Evolutionary conservation across 108 stramenopile genomes (phyloP).

Genomic region (Cyclotella cryptica): DNA sequence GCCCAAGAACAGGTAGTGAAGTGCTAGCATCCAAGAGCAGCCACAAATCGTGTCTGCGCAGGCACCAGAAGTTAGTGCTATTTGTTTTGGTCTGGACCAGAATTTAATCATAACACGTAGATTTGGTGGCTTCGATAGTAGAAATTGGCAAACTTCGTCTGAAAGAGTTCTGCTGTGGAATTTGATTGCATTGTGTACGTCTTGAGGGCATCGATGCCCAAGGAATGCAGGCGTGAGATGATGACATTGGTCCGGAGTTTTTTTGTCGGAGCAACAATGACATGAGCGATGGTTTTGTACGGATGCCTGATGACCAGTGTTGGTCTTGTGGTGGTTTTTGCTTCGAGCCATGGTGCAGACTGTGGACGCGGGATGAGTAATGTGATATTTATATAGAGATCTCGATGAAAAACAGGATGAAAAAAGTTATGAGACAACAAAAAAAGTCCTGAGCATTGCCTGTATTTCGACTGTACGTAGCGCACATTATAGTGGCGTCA

Average conservation of each 20-base stretch:
- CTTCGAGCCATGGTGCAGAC: slow-evolving; percentile 17
- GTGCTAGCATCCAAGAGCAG: slow-evolving; percentile 18
- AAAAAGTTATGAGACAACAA: not conserved
- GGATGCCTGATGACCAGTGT: not conserved
- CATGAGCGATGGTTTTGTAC: not conserved
- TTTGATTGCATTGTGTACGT: slow-evolving; percentile 24
- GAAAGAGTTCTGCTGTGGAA: slow-evolving; percentile 6
- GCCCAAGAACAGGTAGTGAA: slow-evolving; percentile 14
- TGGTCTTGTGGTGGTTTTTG: slow-evolving; percentile 9
- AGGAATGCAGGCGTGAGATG: slow-evolving; percentile 23
- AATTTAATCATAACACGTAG: slow-evolving; percentile 1
- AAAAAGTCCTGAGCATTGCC: not conserved
- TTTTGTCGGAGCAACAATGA: not conserved
- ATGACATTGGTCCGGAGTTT: not conserved
- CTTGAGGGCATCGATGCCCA: slow-evolving; percentile 27
- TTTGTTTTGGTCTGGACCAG: slow-evolving; percentile 14
- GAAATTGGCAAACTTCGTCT: slow-evolving; percentile 13
- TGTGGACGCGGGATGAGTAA: not conserved
- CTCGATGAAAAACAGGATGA: not conserved
- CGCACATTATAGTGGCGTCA: too few relatives aligned
- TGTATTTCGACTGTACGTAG: too few relatives aligned
- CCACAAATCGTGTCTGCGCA: slow-evolving; percentile 17
- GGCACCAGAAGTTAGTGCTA: not conserved
- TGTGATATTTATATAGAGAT: not conserved
- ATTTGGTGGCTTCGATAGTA: slow-evolving; percentile 15